Base-by-base conservation (phyloP, 2,329 filamentous ascomycete genomes). In the Emergomyces pasteurianus region DNA sequence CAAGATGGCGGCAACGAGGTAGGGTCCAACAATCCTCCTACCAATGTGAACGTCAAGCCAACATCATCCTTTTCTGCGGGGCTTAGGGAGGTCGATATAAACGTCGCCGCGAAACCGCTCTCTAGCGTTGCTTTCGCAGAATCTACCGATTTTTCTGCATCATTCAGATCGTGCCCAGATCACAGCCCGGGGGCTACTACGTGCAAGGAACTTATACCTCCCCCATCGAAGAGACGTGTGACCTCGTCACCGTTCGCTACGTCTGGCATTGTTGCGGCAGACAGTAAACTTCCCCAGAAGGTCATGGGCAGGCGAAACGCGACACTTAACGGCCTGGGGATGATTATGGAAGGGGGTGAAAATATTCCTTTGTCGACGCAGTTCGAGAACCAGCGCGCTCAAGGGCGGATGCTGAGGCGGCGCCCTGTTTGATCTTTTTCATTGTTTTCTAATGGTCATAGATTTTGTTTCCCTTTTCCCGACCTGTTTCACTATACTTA, bases 51-150 rank as follows among this genome's bases (percentile, higher is more conserved):
- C 54, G 58, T 56, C 60, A 66, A 62, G 60, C 52, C 59, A 62
- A 68, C 67, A 58, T 64, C 66, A 43, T 70, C 70, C 63, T 73
- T 73, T 70, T 76, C 73, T 67, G 68, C 67, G 65, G 73, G 77
- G 65, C 73, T 81, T 70, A 78, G 78, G 73, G 78, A 82, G 75
- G 73, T 80, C 75, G 77, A 82, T 72, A 66, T 78, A 67, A 79
- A 79, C 70, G 73, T 78, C 67, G 72, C 70, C 64, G 69, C 67
- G 64, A 74, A 67, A 69, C 70, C 67, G 63, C 64, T 65, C 62
- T 64, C 63, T 57, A 56, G 62, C 7, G 65, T 63, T 26, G 66
- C 55, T 46, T 43, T 46, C 36, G 34, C 61, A 42, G 49, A 58
- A 42, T 23, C 31, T 1, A 26, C 23, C 4, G 43, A 58, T 50